These are phyloP conservation scores for Penicillium concentricum DNA, from an alignment of 2,329 filamentous ascomycete species.

Conservation along the genomic window DNA sequence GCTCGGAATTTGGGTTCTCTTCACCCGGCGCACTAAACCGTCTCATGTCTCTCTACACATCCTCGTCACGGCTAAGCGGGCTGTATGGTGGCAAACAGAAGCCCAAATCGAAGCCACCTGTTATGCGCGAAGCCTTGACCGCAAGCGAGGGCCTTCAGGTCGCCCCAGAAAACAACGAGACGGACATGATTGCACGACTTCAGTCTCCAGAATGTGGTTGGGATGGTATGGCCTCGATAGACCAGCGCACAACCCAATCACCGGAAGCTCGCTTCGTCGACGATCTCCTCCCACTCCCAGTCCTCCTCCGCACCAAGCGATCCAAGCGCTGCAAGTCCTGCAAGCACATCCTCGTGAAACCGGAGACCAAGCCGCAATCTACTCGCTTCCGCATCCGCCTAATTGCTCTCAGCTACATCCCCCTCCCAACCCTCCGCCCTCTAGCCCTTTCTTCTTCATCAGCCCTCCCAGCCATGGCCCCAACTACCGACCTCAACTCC, in stretches of 20 bases:
- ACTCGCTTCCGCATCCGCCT: conserved; percentile 91
- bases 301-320: conserved; percentile 83
- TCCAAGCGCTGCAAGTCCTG: conserved; percentile 91
- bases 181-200: conserved; percentile 60
- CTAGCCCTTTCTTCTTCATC: conserved; percentile 47
- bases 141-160: conserved; percentile 69
- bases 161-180: conserved; percentile 60
- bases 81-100: conserved; percentile 60
- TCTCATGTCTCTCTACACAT: conserved; percentile 87
- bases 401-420: conserved; percentile 84
- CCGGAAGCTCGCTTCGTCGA: conserved; percentile 62
- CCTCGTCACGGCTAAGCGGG: conserved; percentile 52
- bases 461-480: conserved; percentile 20
- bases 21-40: conserved; percentile 81
- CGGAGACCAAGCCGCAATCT: conserved; percentile 83
- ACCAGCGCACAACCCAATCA: conserved; percentile 54
- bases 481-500: conserved; percentile 44
- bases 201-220: conserved; percentile 56
- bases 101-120: conserved; percentile 63
- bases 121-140: conserved; percentile 77
- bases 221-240: conserved; percentile 58
- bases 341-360: conserved; percentile 92
- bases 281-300: conserved; percentile 77
- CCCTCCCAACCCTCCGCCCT: conserved; percentile 67
- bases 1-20: conserved; percentile 53